Evolutionary conservation across 1,284 basidiomycete genomes (phyloP).

Genomic region (Cryptococcus amylolentus): DNA sequence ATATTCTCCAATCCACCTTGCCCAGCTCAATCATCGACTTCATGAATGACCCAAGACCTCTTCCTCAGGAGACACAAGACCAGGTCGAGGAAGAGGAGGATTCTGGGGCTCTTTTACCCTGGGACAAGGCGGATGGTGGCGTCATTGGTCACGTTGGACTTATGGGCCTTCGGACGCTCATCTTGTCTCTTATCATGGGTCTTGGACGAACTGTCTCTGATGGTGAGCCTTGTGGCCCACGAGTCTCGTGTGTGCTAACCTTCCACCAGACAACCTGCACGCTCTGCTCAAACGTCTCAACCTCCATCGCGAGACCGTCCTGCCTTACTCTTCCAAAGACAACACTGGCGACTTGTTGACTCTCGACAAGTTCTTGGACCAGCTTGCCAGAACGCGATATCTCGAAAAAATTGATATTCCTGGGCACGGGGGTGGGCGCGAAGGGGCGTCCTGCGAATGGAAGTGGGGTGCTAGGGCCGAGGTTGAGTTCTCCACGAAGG

Average conservation of each 20-base stretch:
- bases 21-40: slow-evolving; percentile 22
- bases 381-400: slow-evolving; percentile 38
- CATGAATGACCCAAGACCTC: slow-evolving; percentile 28
- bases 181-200: slow-evolving; percentile 43
- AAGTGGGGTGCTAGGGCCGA: slow-evolving; percentile 45
- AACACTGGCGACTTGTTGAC: slow-evolving; percentile 25
- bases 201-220: slow-evolving; percentile 34
- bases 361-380: slow-evolving; percentile 45
- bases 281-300: slow-evolving; percentile 33
- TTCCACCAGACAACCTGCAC: slow-evolving; percentile 27
- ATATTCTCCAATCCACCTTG: slow-evolving; percentile 42
- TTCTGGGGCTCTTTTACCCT: slow-evolving; percentile 42
- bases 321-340: slow-evolving; percentile 36
- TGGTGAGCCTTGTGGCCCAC: slow-evolving; percentile 25
- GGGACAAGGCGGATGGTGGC: slow-evolving; percentile 44
- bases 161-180: slow-evolving; percentile 44
- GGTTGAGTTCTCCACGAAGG: slow-evolving; percentile 44
- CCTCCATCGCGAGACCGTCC: slow-evolving; percentile 37
- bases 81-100: slow-evolving; percentile 21
- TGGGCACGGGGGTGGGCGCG: slow-evolving; percentile 10
- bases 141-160: slow-evolving; percentile 32
- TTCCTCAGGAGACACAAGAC: slow-evolving; percentile 20
- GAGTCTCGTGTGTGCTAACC: neutral
- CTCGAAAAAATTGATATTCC: slow-evolving; percentile 39
- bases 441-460: slow-evolving; percentile 30